Evolutionary conservation across 2,329 filamentous ascomycete genomes (phyloP), one percentile per base, ranked within the genome.

Genomic region (Diplocarpon rosae): DNA sequence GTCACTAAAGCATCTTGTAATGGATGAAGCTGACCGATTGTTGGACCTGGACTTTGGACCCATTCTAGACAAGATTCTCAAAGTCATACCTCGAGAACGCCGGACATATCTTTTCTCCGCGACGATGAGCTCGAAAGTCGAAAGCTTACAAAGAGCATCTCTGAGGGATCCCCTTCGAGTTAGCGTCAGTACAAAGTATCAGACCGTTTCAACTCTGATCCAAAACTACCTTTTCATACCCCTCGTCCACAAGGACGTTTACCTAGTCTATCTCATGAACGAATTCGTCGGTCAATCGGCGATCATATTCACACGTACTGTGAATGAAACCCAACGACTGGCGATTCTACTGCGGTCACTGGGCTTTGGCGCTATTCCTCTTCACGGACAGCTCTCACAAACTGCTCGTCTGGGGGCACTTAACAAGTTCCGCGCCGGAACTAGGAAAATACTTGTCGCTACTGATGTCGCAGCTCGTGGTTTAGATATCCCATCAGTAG

Each of bases 41-140:
- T 75, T 96, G 1, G 92, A 98, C 60, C 80, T 95, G 62, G 89
- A 95, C 63, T 96, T 96, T 55, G 89, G 89, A 0, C 86, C 88
- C 2, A 83, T 89, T 16, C 77, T 96, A 31, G 87, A 95, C 65
- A 95, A 94, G 66, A 87, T 95, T 43, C 75, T 96, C 41, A 90
- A 92, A 64, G 86, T 93, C 20, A 69, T 95, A 4, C 89, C 88
- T 0, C 71, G 80, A 33, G 81, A 88, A 59, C 70, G 80, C 32
- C 75, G 80, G 33, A 96, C 92, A 0, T 92, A 83, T 60, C 80
- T 98, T 34, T 96, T 95, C 71, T 92, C 84, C 3, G 90, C 92
- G 1, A 98, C 92, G 11, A 90, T 96, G 75, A 88, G 80, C 56
- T 88, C 81, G 49, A 95, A 95, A 63, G 84, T 98, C 47, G 92